phyloP scores from a whole-genome alignment of 768 basidiomycete genomes.

The Tricholoma sp. region DNA sequence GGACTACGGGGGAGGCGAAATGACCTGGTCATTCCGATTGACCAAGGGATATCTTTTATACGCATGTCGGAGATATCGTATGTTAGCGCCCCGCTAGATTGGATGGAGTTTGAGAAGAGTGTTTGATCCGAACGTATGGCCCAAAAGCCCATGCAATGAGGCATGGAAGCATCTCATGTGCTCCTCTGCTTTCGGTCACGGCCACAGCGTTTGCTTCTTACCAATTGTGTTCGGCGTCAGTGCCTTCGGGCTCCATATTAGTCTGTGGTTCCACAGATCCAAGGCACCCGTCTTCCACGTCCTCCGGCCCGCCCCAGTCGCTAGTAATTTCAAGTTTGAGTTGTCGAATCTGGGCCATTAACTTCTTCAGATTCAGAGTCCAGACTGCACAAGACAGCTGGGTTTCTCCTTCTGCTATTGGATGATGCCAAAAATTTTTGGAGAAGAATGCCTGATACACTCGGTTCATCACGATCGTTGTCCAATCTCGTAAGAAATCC shows the following conservation, averaged over 20 bases:
- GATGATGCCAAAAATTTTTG: neutral
- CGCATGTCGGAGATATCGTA: neutral
- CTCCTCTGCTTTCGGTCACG: neutral
- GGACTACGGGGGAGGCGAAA: neutral
- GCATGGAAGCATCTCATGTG: neutral
- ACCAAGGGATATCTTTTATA: neutral
- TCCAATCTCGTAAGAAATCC: neutral
- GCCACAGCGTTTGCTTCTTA: neutral
- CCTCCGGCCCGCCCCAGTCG: neutral
- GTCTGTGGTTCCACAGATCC: neutral
- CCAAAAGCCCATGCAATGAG: neutral
- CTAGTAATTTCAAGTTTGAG: too few species aligned
- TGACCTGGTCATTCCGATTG: neutral
- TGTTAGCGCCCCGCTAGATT: neutral
- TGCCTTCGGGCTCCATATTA: neutral
- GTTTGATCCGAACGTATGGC: neutral
- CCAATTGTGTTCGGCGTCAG: neutral
- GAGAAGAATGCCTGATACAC: neutral
- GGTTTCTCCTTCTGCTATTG: neutral
- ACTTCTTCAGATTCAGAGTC: too few species aligned
- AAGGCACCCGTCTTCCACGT: neutral
- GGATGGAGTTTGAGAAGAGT: neutral
- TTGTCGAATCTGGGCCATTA: too few species aligned
- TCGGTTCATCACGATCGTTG: neutral
- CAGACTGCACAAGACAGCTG: neutral